Evolutionary conservation across 2,329 filamentous ascomycete species (phyloP).

Genomic region (Cryphonectria naterciae): DNA sequence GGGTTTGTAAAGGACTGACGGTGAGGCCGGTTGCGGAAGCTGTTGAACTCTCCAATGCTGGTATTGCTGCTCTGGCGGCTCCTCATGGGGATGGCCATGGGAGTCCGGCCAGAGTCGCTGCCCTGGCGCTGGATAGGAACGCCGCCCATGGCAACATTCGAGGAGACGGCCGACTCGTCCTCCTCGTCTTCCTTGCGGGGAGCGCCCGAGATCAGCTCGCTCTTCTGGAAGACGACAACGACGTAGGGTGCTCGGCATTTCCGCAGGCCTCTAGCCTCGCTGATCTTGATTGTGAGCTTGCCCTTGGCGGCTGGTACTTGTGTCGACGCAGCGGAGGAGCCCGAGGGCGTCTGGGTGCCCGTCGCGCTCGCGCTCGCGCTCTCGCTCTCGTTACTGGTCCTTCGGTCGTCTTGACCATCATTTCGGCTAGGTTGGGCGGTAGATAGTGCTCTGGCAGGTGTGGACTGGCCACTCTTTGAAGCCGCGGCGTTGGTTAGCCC

Average conservation of each 20-base stretch:
- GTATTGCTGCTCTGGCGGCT: conserved; percentile 97
- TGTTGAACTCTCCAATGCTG: conserved; percentile 70
- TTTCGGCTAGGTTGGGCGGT: conserved; percentile 57
- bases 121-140: conserved; percentile 67
- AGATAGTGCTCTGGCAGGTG: conserved; percentile 86
- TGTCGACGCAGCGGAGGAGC: conserved; percentile 59
- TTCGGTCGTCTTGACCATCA: conserved; percentile 47
- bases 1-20: conserved; percentile 74
- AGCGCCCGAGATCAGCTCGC: conserved; percentile 91
- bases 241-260: conserved; percentile 90
- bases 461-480: conserved; percentile 89
- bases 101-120: conserved; percentile 77
- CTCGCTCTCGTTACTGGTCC: conserved; percentile 45
- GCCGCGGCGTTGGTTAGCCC: conserved; percentile 85
- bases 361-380: conserved; percentile 50
- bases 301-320: conserved; percentile 73
- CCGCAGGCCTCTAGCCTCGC: conserved; percentile 80
- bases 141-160: conserved; percentile 50
- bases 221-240: conserved; percentile 94
- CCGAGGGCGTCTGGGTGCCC: conserved; percentile 57
- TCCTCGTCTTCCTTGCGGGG: conserved; percentile 69
- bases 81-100: conserved; percentile 95
- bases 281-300: conserved; percentile 86
- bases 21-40: conserved; percentile 62
- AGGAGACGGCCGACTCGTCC: conserved; percentile 46